Percentiles rank a stretch among this genome's conserved stretches.
Evolutionary conservation across 495 filamentous ascomycete species (phyloP).

Genomic region (Darksidea phi): DNA sequence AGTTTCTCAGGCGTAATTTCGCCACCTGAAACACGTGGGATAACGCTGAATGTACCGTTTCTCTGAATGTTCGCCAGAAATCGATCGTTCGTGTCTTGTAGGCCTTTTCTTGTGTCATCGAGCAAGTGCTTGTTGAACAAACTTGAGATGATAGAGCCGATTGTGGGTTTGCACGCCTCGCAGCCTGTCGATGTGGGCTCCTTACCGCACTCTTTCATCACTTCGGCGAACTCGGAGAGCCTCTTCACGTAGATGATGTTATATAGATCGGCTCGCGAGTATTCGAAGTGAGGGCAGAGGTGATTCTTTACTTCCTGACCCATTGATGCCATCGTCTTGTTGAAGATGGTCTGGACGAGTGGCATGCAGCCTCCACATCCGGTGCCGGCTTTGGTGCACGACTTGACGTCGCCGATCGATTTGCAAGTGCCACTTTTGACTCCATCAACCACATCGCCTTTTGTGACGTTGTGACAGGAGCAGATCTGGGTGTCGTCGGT

Average conservation of each 20-base stretch:
- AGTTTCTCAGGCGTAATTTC: constrained; percentile 92
- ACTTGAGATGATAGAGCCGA: constrained; percentile 81
- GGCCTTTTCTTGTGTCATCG: constrained; percentile 67
- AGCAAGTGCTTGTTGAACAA: constrained; percentile 87
- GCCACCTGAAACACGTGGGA: constrained; percentile 81
- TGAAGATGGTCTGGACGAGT: constrained; percentile 89
- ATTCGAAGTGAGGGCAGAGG: constrained; percentile 81
- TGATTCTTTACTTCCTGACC: constrained; percentile 86
- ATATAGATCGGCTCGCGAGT: constrained; percentile 85
- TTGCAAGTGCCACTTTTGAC: constrained; percentile 85
- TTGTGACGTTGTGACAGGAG: constrained; percentile 94
- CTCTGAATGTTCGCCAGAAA: constrained; percentile 95
- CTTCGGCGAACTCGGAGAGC: constrained; percentile 69
- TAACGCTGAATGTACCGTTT: constrained; percentile 89
- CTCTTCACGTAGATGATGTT: constrained; percentile 85
- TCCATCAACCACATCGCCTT: constrained; percentile 71
- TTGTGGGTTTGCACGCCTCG: constrained; percentile 84
- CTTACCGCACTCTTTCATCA: constrained; percentile 81
- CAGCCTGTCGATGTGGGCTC: constrained; percentile 77
- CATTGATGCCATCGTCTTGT: constrained; percentile 85
- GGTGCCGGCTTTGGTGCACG: constrained; percentile 91
- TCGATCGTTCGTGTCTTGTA: constrained; percentile 92
- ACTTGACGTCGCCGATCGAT: constrained; percentile 82
- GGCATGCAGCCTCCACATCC: constrained; percentile 96
- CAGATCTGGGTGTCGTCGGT: constrained; percentile 89